Conservation (phyloP, 148 eudicot genomes). For the Euryodendron excelsum region DNA sequence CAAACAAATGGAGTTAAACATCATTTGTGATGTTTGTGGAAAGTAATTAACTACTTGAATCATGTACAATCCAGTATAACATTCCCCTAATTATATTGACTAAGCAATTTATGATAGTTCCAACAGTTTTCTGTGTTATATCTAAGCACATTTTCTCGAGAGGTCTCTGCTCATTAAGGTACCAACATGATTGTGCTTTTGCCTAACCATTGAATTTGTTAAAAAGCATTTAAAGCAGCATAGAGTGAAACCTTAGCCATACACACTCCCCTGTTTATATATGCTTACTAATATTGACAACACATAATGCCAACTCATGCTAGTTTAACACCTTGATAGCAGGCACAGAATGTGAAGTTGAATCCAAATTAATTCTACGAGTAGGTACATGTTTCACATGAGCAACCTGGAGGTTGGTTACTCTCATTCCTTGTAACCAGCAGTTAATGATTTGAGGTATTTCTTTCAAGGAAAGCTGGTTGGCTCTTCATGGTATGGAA, state of each 20-base stretch:
- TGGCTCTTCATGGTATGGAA: too few species aligned
- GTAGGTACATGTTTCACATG: too few species aligned
- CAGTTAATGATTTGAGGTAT: too few species aligned
- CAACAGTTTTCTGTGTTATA: neutral
- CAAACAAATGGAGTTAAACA: too few species aligned
- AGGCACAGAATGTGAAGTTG: too few species aligned
- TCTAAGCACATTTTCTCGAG: neutral
- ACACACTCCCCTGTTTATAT: neutral
- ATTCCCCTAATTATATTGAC: too few species aligned
- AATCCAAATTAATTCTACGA: too few species aligned
- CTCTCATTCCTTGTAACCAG: too few species aligned
- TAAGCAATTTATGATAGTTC: neutral
- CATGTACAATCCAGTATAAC: neutral
- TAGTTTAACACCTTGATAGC: too few species aligned
- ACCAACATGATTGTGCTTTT: neutral
- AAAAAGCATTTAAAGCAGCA: neutral
- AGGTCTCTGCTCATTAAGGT: neutral
- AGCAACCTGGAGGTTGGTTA: too few species aligned
- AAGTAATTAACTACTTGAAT: neutral
- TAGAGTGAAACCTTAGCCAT: neutral
- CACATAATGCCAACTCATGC: neutral
- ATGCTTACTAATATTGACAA: neutral
- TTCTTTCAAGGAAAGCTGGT: too few species aligned
- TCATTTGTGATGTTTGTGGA: neutral
- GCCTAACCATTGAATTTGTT: neutral